phyloP scores from a whole-genome alignment of 2,329 filamentous ascomycete species.

The Moelleriella libera region DNA sequence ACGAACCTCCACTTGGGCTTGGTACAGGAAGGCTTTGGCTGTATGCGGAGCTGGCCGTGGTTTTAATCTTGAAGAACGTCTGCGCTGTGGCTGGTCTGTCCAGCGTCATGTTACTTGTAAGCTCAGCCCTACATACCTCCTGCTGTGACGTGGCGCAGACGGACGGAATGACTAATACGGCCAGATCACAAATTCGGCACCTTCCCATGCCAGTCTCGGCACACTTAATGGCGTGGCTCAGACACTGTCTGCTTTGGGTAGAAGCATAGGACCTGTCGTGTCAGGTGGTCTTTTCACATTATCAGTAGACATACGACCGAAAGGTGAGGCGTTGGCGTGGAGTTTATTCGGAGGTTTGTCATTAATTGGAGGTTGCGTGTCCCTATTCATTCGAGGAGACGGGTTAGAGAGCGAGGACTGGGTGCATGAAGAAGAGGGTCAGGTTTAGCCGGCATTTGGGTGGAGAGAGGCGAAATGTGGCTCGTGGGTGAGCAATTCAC shows the following conservation, averaged over 20 bases:
- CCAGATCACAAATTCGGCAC: conserved; percentile 86
- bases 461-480: neutral
- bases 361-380: conserved; percentile 65
- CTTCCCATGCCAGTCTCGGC: conserved; percentile 72
- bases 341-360: conserved; percentile 75
- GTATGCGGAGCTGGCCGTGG: conserved; percentile 65
- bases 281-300: conserved; percentile 78
- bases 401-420: conserved; percentile 46
- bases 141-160: neutral
- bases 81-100: conserved; percentile 81
- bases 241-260: conserved; percentile 79
- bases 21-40: conserved; percentile 54
- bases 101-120: conserved; percentile 72
- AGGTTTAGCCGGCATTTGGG: neutral
- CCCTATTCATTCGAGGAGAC: conserved; percentile 59
- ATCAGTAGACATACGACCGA: conserved; percentile 56
- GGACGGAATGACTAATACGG: neutral
- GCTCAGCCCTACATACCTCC: conserved; percentile 13
- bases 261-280: conserved; percentile 76
- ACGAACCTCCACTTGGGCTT: conserved; percentile 38
- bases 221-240: conserved; percentile 89
- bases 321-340: conserved; percentile 77
- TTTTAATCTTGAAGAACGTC: conserved; percentile 79
- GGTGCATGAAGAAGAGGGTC: conserved; percentile 9
- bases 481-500: neutral